Conservation (phyloP, 2,329 filamentous ascomycete genomes). For the Diaporthe longicolla region DNA sequence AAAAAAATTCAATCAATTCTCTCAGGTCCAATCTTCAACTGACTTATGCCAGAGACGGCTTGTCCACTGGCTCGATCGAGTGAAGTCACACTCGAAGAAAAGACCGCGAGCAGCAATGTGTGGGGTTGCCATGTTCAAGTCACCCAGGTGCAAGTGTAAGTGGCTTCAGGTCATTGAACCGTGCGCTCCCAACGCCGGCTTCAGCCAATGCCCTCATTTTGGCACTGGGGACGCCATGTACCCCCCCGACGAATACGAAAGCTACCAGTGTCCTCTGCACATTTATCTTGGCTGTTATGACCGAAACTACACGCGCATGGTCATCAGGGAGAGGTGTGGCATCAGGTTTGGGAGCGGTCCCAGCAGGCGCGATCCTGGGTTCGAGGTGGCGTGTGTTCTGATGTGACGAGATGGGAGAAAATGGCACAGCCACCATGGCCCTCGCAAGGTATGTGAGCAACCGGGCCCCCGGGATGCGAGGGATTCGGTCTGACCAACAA, state of each 20-base stretch:
- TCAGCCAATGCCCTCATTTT: slow-evolving; percentile 63
- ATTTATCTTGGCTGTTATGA: slow-evolving; percentile 60
- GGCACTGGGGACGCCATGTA: slow-evolving; percentile 55
- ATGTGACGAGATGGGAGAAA: slow-evolving; percentile 51
- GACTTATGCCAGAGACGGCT: background rate
- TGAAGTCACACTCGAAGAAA: no score
- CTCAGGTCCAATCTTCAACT: background rate
- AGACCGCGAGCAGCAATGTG: slow-evolving; percentile 58
- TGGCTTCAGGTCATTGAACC: slow-evolving; percentile 64
- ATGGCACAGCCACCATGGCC: background rate
- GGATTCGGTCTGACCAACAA: background rate
- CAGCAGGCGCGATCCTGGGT: slow-evolving; percentile 53
- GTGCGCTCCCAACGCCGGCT: slow-evolving; percentile 65
- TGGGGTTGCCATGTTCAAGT: slow-evolving; percentile 61
- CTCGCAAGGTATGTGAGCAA: background rate
- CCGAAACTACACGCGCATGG: slow-evolving; percentile 61
- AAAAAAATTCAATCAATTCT: no score
- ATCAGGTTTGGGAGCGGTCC: slow-evolving; percentile 65
- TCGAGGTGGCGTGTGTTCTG: slow-evolving; percentile 54
- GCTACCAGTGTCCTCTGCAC: slow-evolving; percentile 59
- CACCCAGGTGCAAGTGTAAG: slow-evolving; percentile 65
- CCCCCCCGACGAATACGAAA: slow-evolving; percentile 51
- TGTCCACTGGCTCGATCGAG: background rate
- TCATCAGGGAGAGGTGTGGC: slow-evolving; percentile 59
- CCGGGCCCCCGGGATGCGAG: no score